phyloP scores from a whole-genome alignment of 192 early-diverging fungal genomes.

The Rhizophagus prolifer region DNA sequence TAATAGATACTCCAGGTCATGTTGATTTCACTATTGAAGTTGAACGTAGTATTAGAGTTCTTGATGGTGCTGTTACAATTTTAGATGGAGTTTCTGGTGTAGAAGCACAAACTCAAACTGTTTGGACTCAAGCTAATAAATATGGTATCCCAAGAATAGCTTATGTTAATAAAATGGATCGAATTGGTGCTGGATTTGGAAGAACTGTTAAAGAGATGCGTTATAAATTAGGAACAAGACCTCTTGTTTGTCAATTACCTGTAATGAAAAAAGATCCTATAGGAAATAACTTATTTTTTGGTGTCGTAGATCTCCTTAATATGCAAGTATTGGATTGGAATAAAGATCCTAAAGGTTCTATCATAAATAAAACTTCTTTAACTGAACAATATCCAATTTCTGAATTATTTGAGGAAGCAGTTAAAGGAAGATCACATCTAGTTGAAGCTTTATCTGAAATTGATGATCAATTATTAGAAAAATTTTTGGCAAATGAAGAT shows the following conservation, averaged over 20 bases:
- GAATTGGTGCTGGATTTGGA: conserved; percentile 70
- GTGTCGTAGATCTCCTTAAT: conserved; percentile 72
- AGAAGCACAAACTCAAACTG: conserved; percentile 96
- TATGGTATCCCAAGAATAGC: conserved; percentile 81
- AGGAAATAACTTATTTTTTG: conserved; percentile 49
- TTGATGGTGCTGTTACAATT: conserved; percentile 93
- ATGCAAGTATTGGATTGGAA: conserved; percentile 71
- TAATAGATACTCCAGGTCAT: conserved; percentile 97
- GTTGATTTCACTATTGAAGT: conserved; percentile 97
- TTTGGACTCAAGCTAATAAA: conserved; percentile 85
- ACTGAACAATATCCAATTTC: conserved; percentile 34
- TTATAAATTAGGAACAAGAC: conserved; percentile 55
- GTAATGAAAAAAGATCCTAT: conserved; percentile 43
- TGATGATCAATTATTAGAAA: conserved; percentile 82
- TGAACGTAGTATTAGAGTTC: conserved; percentile 83
- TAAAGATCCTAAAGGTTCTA: conserved; percentile 47
- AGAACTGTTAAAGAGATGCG: conserved; percentile 60
- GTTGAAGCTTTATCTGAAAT: conserved; percentile 83
- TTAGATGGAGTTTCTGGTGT: conserved; percentile 96
- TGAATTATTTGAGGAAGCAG: conserved; percentile 46
- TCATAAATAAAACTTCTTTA: conserved; percentile 37
- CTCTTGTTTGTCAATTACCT: conserved; percentile 77
- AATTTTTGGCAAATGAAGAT: conserved; percentile 79
- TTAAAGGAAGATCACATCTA: conserved; percentile 60
- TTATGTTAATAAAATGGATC: conserved; percentile 97